Evolutionary conservation across 495 filamentous ascomycete genomes (phyloP).

Genomic region (Lasiosphaeria hispida): DNA sequence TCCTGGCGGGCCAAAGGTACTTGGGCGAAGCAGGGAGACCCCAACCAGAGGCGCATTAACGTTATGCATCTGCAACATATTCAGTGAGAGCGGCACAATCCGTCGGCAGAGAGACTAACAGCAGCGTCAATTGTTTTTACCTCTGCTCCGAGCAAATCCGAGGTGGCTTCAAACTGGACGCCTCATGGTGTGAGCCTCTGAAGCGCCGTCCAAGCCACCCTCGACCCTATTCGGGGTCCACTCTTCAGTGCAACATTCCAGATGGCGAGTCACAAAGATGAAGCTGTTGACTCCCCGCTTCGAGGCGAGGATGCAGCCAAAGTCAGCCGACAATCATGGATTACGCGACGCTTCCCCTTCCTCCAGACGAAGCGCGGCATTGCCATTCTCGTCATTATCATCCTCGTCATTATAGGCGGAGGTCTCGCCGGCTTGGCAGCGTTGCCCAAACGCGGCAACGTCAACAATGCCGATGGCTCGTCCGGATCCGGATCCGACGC

Average conservation of each 20-base stretch:
- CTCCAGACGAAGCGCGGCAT: slow-evolving; percentile 37
- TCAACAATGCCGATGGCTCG: slow-evolving; percentile 1
- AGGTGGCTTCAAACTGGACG: too few species aligned
- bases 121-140: too few species aligned
- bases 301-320: not conserved
- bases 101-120: too few species aligned
- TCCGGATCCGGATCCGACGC: slow-evolving; percentile 9
- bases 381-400: slow-evolving; percentile 31
- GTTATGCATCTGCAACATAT: too few species aligned
- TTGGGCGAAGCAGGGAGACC: too few species aligned
- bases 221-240: too few species aligned
- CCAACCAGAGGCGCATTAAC: too few species aligned
- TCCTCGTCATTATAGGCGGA: slow-evolving; percentile 37
- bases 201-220: too few species aligned
- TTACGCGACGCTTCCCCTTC: slow-evolving; percentile 39
- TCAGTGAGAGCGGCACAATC: too few species aligned
- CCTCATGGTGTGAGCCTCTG: too few species aligned
- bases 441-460: slow-evolving; percentile 20
- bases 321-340: slow-evolving; percentile 32
- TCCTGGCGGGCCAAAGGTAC: too few species aligned
- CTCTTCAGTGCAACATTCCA: not conserved
- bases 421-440: slow-evolving; percentile 35
- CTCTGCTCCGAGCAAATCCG: too few species aligned
- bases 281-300: not conserved
- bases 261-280: not conserved